phyloP scores from a whole-genome alignment of 177 flowering plant species.

The Vitis hybrid region DNA sequence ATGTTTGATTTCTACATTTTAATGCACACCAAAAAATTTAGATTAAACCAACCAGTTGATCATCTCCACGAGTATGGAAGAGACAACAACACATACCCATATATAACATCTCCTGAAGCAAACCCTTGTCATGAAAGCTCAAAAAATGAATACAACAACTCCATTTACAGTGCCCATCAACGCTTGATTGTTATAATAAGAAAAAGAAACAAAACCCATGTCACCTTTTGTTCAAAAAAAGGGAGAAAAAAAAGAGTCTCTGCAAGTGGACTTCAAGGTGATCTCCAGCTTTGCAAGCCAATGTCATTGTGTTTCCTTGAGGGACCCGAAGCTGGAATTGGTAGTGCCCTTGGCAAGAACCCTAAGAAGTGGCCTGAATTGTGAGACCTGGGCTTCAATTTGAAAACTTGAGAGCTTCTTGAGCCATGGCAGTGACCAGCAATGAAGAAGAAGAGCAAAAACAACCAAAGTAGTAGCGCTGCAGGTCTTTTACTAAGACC shows the following conservation, averaged over 20 bases:
- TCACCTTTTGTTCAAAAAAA: too few relatives aligned
- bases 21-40: constrained; percentile 5
- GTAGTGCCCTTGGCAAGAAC: constrained; percentile 66
- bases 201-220: neutral
- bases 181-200: neutral
- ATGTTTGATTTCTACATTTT: neutral
- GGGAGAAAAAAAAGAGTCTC: neutral
- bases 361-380: constrained; percentile 52
- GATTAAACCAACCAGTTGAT: constrained; percentile 10
- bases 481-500: constrained; percentile 19
- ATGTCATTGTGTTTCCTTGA: constrained; percentile 74
- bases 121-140: constrained; percentile 4
- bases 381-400: constrained; percentile 28
- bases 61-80: constrained; percentile 4
- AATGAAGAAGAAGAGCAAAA: constrained; percentile 23
- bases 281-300: constrained; percentile 49
- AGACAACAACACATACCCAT: constrained; percentile 10
- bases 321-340: constrained; percentile 72
- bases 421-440: constrained; percentile 34
- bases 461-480: constrained; percentile 17
- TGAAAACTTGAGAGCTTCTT: constrained; percentile 33
- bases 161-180: constrained; percentile 11
- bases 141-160: constrained; percentile 11
- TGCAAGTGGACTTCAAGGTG: constrained; percentile 32
- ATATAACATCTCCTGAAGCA: neutral